Evolutionary conservation across 1,284 basidiomycete genomes (phyloP).

Genomic region (Apiotrichum mycotoxinovorans): DNA sequence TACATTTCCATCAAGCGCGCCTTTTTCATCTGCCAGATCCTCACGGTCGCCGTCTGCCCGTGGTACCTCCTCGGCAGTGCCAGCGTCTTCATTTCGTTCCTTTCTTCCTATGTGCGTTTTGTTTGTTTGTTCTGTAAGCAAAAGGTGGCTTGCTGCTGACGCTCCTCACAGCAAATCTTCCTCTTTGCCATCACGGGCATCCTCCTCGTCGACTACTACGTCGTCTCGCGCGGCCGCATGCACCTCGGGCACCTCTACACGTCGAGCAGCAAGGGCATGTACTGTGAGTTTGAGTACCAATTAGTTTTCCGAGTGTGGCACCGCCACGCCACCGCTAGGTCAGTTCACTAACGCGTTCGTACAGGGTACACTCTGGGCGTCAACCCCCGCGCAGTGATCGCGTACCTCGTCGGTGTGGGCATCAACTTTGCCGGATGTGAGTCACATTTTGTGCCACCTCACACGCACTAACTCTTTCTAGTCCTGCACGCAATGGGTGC

Average conservation of each 20-base stretch:
- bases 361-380: slow-evolving; percentile 62
- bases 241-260: slow-evolving; percentile 67
- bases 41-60: slow-evolving; percentile 50
- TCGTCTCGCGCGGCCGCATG: slow-evolving; percentile 67
- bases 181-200: slow-evolving; percentile 72
- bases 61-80: slow-evolving; percentile 74
- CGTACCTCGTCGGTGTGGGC: slow-evolving; percentile 26
- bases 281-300: slow-evolving; percentile 2
- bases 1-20: slow-evolving; percentile 80
- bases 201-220: slow-evolving; percentile 76
- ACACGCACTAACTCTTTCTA: neutral
- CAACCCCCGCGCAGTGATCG: slow-evolving; percentile 55
- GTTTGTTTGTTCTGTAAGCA: too few relatives aligned
- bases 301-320: slow-evolving; percentile 5
- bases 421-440: slow-evolving; percentile 28
- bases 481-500: slow-evolving; percentile 33
- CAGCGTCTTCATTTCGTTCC: slow-evolving; percentile 72
- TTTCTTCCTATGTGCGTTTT: slow-evolving; percentile 55
- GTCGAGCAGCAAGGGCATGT: slow-evolving; percentile 48
- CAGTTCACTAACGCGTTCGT: neutral
- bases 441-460: neutral
- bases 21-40: slow-evolving; percentile 60
- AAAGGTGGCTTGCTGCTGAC: too few relatives aligned
- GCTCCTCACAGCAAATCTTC: slow-evolving; percentile 60
- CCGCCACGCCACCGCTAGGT: neutral